A percentile compares a stretch with the other conserved stretches of the same genome.
Conservation (phyloP, 1,284 basidiomycete genomes). For the Chiua sp. region DNA sequence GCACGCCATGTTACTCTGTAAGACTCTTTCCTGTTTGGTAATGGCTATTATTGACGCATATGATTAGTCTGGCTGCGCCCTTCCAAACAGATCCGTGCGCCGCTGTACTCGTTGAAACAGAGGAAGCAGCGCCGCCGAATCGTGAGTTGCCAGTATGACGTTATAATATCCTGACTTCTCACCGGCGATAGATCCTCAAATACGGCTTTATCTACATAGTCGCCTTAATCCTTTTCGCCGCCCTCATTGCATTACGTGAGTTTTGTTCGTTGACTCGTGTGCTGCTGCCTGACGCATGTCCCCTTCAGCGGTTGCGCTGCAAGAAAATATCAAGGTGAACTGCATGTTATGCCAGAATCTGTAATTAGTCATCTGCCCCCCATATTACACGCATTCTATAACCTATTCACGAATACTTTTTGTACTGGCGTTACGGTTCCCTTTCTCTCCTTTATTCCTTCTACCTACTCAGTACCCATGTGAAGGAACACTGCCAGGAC, state of each 20-base stretch:
- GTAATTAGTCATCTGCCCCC: conserved; percentile 45
- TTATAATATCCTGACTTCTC: neutral
- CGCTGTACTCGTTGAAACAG: conserved; percentile 91
- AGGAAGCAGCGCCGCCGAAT: conserved; percentile 88
- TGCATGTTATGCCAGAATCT: conserved; percentile 74
- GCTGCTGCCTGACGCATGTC: neutral
- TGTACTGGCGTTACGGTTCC: conserved; percentile 27
- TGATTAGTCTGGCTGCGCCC: conserved; percentile 82
- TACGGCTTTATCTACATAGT: conserved; percentile 82
- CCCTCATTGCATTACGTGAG: conserved; percentile 80
- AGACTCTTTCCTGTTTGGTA: conserved; percentile 37
- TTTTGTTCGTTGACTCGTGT: conserved; percentile 20
- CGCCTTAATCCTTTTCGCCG: conserved; percentile 77
- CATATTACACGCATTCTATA: conserved; percentile 36
- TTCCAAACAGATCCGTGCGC: conserved; percentile 92
- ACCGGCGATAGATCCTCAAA: conserved; percentile 59
- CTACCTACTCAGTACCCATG: conserved; percentile 1
- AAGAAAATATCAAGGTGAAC: conserved; percentile 57
- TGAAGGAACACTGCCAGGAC: conserved; percentile 23
- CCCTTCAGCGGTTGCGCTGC: conserved; percentile 64
- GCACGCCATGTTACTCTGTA: conserved; percentile 78
- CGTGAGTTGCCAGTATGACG: conserved; percentile 52
- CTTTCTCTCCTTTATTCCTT: conserved; percentile 1
- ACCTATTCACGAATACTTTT: conserved; percentile 32
- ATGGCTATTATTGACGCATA: conserved; percentile 18